These are phyloP conservation scores for Letharia columbiana DNA, from an alignment of 495 filamentous ascomycete species.

Conservation along the genomic window DNA sequence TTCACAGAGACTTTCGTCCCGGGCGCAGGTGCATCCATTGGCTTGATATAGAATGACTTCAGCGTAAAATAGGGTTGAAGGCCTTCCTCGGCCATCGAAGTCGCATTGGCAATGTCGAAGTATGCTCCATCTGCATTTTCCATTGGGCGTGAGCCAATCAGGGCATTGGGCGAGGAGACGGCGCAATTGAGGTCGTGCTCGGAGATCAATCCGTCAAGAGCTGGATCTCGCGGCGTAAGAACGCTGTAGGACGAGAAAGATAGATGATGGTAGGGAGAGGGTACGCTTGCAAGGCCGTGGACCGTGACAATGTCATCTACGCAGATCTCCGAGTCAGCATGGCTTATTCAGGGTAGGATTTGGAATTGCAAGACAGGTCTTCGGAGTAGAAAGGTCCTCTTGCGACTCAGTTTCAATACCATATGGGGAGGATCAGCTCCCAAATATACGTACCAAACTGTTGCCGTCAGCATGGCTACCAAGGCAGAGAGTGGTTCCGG, in stretches of 20 bases:
- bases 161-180: constrained; percentile 28
- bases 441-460: too few species aligned
- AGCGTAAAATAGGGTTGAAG: constrained; percentile 17
- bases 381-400: too few species aligned
- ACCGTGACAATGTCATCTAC: constrained; percentile 23
- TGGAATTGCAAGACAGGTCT: too few species aligned
- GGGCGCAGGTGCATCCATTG: constrained; percentile 26
- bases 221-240: constrained; percentile 19
- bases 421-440: too few species aligned
- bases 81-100: constrained; percentile 3
- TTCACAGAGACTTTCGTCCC: constrained; percentile 20
- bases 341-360: too few species aligned
- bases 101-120: constrained; percentile 21
- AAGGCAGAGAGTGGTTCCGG: not conserved
- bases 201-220: constrained; percentile 9
- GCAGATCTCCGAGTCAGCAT: too few species aligned
- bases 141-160: constrained; percentile 27
- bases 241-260: constrained; percentile 18
- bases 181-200: constrained; percentile 26
- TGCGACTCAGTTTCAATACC: too few species aligned
- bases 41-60: constrained; percentile 28
- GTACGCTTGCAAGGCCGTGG: constrained; percentile 16
- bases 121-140: constrained; percentile 16
- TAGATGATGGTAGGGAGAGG: constrained; percentile 20
- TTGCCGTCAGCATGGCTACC: not conserved